Percentiles rank a stretch among this genome's conserved stretches.
Conservation (phyloP, 192 early-diverging fungal genomes). For the Umbelopsis ramanniana region DNA sequence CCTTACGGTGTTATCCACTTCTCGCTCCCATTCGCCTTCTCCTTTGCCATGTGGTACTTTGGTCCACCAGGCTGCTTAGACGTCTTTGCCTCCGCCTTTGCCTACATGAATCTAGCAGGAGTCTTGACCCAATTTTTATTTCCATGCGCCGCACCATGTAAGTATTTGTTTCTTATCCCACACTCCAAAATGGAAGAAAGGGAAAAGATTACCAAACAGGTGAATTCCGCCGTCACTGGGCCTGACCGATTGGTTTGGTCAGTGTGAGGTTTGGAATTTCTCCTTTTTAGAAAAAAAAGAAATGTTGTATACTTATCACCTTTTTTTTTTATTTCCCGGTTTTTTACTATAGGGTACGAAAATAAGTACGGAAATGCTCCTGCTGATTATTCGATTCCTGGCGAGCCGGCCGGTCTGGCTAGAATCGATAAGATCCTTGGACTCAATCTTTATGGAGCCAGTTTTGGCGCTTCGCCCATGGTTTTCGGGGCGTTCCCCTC, state of each 20-base stretch:
- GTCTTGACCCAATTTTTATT: slow-evolving; percentile 70
- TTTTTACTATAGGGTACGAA: slow-evolving; percentile 65
- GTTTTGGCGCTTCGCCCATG: slow-evolving; percentile 69
- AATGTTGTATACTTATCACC: too few relatives aligned
- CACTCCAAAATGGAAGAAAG: background rate
- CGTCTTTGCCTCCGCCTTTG: slow-evolving; percentile 64
- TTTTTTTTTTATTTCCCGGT: background rate
- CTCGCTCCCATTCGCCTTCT: slow-evolving; percentile 64
- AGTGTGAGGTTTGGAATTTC: background rate
- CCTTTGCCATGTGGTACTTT: slow-evolving; percentile 48
- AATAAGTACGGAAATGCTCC: slow-evolving; percentile 62
- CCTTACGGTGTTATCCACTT: slow-evolving; percentile 80
- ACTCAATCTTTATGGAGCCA: slow-evolving; percentile 60
- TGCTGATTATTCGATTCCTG: slow-evolving; percentile 67
- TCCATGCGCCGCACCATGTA: slow-evolving; percentile 73
- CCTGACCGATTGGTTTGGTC: too few relatives aligned
- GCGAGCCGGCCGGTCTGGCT: slow-evolving; percentile 68
- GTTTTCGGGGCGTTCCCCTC: slow-evolving; percentile 82
- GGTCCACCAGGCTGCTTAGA: slow-evolving; percentile 54
- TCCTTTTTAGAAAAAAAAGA: slow-evolving; percentile 5
- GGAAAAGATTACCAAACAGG: background rate
- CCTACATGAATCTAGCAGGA: slow-evolving; percentile 69
- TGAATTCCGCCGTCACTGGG: too few relatives aligned
- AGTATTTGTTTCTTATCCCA: slow-evolving; percentile 21
- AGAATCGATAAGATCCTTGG: slow-evolving; percentile 72